Conservation (phyloP, 1,284 basidiomycete species). For the Pseudozyma pruni region DNA sequence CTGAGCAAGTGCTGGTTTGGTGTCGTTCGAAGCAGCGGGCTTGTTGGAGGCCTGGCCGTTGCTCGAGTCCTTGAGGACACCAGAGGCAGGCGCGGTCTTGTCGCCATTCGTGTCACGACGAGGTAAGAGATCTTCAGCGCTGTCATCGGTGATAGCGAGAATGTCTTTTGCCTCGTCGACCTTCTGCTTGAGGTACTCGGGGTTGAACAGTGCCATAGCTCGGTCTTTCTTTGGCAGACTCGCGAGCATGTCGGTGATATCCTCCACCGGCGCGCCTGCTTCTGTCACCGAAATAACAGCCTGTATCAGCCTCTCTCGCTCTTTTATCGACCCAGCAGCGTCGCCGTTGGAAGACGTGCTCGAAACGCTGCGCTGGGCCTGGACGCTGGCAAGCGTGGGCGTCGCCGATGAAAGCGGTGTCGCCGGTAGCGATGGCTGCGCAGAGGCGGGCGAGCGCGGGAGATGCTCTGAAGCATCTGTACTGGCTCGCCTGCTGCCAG, state of each 20-base stretch:
- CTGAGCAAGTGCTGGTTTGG: constrained; percentile 1
- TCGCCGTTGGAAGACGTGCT: constrained; percentile 36
- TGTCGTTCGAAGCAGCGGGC: constrained; percentile 1
- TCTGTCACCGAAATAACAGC: constrained; percentile 68
- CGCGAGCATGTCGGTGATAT: constrained; percentile 78
- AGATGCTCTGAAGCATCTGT: constrained; percentile 44
- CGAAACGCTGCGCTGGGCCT: constrained; percentile 40
- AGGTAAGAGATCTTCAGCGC: constrained; percentile 23
- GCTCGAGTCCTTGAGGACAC: constrained; percentile 23
- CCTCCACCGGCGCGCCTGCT: constrained; percentile 52
- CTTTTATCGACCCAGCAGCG: constrained; percentile 47
- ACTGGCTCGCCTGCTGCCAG: constrained; percentile 23
- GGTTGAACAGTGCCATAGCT: constrained; percentile 87
- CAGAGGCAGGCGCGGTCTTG: not conserved
- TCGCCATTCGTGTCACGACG: not conserved
- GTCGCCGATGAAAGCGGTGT: constrained; percentile 10
- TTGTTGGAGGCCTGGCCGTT: constrained; percentile 51
- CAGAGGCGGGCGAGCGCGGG: constrained; percentile 6
- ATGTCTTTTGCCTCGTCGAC: constrained; percentile 83
- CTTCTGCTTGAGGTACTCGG: constrained; percentile 80
- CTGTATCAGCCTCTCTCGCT: constrained; percentile 76
- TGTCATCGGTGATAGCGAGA: constrained; percentile 68
- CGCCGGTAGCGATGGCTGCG: not conserved
- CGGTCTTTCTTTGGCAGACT: constrained; percentile 85
- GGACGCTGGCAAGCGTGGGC: constrained; percentile 20